These are phyloP conservation scores for Candida neerlandica DNA, from an alignment of 1,139 yeast genomes.

Conservation along the genomic window DNA sequence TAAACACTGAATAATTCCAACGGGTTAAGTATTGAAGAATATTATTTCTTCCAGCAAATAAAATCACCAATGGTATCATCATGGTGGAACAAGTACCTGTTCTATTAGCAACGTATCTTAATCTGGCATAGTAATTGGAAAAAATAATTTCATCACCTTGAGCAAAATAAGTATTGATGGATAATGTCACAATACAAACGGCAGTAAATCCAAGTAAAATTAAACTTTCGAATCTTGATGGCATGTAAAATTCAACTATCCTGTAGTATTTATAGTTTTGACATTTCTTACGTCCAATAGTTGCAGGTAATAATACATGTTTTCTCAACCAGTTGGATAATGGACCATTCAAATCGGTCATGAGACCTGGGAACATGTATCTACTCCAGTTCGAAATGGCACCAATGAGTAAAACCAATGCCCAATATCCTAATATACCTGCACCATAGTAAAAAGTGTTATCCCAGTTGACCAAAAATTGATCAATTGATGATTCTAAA, in stretches of 20 bases:
- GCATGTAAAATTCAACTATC: slow-evolving; percentile 38
- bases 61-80: slow-evolving; percentile 47
- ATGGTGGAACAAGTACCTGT: slow-evolving; percentile 55
- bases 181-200: slow-evolving; percentile 42
- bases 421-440: slow-evolving; percentile 53
- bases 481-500: slow-evolving; percentile 14
- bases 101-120: slow-evolving; percentile 48
- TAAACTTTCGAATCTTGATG: slow-evolving; percentile 59
- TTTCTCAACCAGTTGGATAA: slow-evolving; percentile 38
- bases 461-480: slow-evolving; percentile 35
- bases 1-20: slow-evolving; percentile 55
- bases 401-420: slow-evolving; percentile 40
- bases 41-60: slow-evolving; percentile 60
- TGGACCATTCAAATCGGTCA: slow-evolving; percentile 24
- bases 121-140: slow-evolving; percentile 18
- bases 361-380: slow-evolving; percentile 25
- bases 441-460: slow-evolving; percentile 51
- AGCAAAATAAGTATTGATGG: slow-evolving; percentile 23
- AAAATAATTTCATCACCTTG: slow-evolving; percentile 24
- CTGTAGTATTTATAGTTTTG: slow-evolving; percentile 24
- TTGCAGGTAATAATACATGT: slow-evolving; percentile 44
- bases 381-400: slow-evolving; percentile 45
- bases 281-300: slow-evolving; percentile 22
- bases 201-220: slow-evolving; percentile 47
- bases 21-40: slow-evolving; percentile 52